These are phyloP conservation scores for Exophiala calicioides DNA, from an alignment of 2,329 filamentous ascomycete genomes.

Conservation along the genomic window DNA sequence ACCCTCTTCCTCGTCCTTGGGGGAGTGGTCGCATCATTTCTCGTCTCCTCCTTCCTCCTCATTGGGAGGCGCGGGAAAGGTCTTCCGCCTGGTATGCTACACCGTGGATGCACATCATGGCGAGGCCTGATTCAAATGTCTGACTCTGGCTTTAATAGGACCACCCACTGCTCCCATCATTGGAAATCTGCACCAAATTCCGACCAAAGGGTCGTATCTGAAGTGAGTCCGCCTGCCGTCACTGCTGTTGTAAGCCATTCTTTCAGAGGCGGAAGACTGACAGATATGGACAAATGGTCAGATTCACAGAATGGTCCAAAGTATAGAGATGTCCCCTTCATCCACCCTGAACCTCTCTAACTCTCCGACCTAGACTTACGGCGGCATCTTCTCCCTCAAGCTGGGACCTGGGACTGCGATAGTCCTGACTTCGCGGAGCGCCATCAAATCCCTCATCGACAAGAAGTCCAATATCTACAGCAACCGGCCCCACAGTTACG, in stretches of 20 bases:
- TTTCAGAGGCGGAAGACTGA: slow-evolving; percentile 22
- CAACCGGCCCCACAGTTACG: slow-evolving; percentile 45
- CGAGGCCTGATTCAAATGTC: not conserved
- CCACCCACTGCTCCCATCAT: slow-evolving; percentile 36
- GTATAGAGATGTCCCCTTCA: slow-evolving; percentile 34
- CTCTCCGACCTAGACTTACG: slow-evolving; percentile 41
- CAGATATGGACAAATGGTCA: slow-evolving; percentile 11
- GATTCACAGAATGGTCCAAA: slow-evolving; percentile 48
- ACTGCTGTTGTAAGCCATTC: slow-evolving; percentile 46
- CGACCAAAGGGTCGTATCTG: slow-evolving; percentile 36
- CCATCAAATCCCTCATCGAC: slow-evolving; percentile 49
- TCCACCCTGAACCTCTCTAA: slow-evolving; percentile 32
- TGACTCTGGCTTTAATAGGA: slow-evolving; percentile 7
- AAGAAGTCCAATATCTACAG: slow-evolving; percentile 49
- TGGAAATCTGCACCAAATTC: slow-evolving; percentile 45
- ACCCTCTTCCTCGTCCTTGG: slow-evolving; percentile 6
- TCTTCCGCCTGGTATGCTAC: slow-evolving; percentile 37
- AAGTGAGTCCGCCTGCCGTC: slow-evolving; percentile 35
- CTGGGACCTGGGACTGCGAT: slow-evolving; percentile 44
- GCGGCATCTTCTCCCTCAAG: slow-evolving; percentile 48
- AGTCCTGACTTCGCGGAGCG: slow-evolving; percentile 43
- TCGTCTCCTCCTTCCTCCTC: slow-evolving; percentile 22
- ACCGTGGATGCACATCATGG: not conserved
- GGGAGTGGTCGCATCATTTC: slow-evolving; percentile 14
- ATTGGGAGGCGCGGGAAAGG: slow-evolving; percentile 22